These are phyloP conservation scores for Lasiodiplodia citricola DNA, from an alignment of 2,329 filamentous ascomycete species.

Conservation along the genomic window DNA sequence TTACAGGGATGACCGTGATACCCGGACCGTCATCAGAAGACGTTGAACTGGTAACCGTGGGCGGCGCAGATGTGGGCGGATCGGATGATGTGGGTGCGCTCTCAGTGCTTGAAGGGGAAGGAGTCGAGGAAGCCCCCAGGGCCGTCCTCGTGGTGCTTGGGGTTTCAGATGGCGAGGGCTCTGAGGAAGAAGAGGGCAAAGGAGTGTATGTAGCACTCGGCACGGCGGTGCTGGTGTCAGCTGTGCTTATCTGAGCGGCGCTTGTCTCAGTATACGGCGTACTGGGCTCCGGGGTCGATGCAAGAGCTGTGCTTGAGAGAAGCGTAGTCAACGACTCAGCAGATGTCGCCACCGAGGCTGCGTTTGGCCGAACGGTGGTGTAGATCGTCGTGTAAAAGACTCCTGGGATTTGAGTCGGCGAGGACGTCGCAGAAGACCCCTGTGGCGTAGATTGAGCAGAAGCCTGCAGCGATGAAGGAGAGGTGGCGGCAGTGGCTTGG, in stretches of 20 bases:
- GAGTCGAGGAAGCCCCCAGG: not conserved
- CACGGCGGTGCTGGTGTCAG: not conserved
- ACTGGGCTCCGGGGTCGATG: slow-evolving; percentile 3
- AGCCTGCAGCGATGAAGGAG: slow-evolving; percentile 8
- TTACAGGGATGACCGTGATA: slow-evolving; percentile 27
- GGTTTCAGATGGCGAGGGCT: not conserved
- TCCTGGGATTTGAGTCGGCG: slow-evolving; percentile 32
- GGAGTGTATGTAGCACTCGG: not conserved
- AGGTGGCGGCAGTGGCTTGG: not conserved
- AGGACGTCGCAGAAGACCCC: slow-evolving; percentile 17
- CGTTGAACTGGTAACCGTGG: not conserved
- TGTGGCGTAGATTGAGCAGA: not conserved
- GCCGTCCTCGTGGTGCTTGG: not conserved
- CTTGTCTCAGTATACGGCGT: not conserved
- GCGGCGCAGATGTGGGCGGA: not conserved
- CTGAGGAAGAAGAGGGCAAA: not conserved
- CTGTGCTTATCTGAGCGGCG: not conserved
- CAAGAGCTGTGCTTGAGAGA: not conserved
- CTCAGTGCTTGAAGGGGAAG: not conserved
- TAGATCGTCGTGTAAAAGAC: slow-evolving; percentile 40
- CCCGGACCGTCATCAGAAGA: slow-evolving; percentile 11
- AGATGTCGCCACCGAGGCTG: not conserved
- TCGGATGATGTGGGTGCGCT: not conserved
- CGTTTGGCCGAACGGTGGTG: slow-evolving; percentile 33
- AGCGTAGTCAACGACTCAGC: slow-evolving; percentile 9